Conservation (phyloP, 169 alveolate genomes). For the Plasmodium adleri region DNA sequence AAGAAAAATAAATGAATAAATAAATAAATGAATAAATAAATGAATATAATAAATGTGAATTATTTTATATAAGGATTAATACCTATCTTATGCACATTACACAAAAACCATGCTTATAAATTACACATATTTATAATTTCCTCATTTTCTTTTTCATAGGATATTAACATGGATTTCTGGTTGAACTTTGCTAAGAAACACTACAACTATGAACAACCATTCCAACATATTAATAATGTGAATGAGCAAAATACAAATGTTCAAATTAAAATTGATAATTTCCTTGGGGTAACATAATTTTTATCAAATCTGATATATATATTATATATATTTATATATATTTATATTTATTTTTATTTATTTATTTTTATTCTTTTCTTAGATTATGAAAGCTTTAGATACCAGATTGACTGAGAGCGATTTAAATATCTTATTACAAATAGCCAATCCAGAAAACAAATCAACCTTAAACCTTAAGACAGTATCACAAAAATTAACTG, state of each 20-base stretch:
- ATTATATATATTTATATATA: background rate
- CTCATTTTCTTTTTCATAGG: constrained; percentile 14
- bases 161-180: constrained; percentile 61
- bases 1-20: background rate
- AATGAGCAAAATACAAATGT: constrained; percentile 28
- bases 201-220: constrained; percentile 52
- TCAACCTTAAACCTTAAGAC: constrained; percentile 40
- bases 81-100: background rate
- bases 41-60: background rate
- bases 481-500: constrained; percentile 23
- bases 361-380: background rate
- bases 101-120: background rate
- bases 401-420: constrained; percentile 60
- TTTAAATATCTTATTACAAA: constrained; percentile 18
- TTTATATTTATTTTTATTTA: background rate
- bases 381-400: constrained; percentile 64
- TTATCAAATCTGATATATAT: background rate
- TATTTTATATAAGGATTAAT: too few species aligned
- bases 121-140: background rate
- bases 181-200: constrained; percentile 43
- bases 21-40: too few species aligned
- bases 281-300: constrained; percentile 36
- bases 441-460: constrained; percentile 52
- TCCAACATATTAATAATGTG: constrained; percentile 5
- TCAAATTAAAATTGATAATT: constrained; percentile 35